These are phyloP conservation scores for Vaccinium macrocarpon DNA, from an alignment of 148 eudicot genomes.

Conservation along the genomic window DNA sequence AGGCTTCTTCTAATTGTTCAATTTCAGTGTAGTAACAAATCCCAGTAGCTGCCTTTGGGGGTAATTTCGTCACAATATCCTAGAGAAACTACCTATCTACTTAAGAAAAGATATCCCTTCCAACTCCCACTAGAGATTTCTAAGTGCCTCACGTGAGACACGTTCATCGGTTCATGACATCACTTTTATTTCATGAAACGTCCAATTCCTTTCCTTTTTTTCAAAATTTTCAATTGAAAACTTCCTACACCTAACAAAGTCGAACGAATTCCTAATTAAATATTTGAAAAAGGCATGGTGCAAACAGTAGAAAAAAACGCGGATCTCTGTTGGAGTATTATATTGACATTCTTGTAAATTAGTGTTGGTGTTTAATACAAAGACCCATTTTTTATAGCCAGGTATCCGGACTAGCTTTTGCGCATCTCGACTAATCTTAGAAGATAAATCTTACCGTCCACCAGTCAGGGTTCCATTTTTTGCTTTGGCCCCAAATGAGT, in stretches of 20 bases:
- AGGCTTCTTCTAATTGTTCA: neutral
- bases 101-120: neutral
- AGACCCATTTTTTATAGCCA: neutral
- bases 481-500: neutral
- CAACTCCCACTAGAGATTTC: neutral
- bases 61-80: neutral
- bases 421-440: neutral
- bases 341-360: too few species aligned
- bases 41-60: neutral
- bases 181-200: too few species aligned
- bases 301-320: too few species aligned
- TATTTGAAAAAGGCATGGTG: too few species aligned
- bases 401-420: neutral
- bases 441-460: neutral
- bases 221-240: too few species aligned
- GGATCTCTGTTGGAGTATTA: too few species aligned
- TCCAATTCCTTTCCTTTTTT: too few species aligned
- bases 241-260: too few species aligned
- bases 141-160: too few species aligned
- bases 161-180: too few species aligned
- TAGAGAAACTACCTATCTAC: neutral
- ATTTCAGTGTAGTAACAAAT: neutral
- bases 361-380: too few species aligned
- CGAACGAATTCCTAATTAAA: too few species aligned
- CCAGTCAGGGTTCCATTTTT: neutral